Base-by-base conservation (phyloP, 768 basidiomycete species). In the Kwoniella europaea region DNA sequence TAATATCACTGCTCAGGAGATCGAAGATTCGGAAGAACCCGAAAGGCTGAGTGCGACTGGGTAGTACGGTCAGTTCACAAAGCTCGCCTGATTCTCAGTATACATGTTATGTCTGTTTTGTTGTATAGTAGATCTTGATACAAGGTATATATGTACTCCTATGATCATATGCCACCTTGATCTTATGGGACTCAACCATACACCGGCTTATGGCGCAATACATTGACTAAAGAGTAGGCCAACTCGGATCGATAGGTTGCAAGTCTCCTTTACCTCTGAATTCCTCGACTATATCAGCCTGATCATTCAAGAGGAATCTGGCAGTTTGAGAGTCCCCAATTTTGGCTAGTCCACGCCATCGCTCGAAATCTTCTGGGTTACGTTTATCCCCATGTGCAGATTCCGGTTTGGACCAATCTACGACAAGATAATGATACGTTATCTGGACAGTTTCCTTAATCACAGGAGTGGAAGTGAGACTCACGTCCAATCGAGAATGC, bases 11-110 rank as follows among this genome's bases (percentile, higher is more conserved):
- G 63, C 42, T 27, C 65, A 35, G 50, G 74, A 74, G 42, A 18
- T 64, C 1, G 65, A 70, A 42, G 72, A 70, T 5, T 68, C 65
- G 10, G 65, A 67, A 27, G 68, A 74, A 29, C 46, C 43, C 12
- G 71, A 72, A 55, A n/a, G 56, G 22, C 7, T 72, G 54, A 60
- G 74, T 52, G 74, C 74, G 24, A 72, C 67, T 2, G 74, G 73
- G 15, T 74, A 61, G 50, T 0, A 18, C 46, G 4, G 46, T 13
- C 4, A 27, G 27, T 27, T 27, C 18, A 15, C 46, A 50, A 15
- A 13, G 18, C 46, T 50, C 46, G 12, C 13, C 18, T 13, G 46
- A 50, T 7, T 35, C 35, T 35, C 35, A 35, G 6, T 35, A 35
- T 35, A 35, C 35, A 35, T 35, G 6, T 7, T 35, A 50, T 16